A percentile compares a stretch with the other conserved stretches of the same genome.
Conservation (phyloP, 2,329 filamentous ascomycete genomes). For the Ambrosiella xylebori region DNA sequence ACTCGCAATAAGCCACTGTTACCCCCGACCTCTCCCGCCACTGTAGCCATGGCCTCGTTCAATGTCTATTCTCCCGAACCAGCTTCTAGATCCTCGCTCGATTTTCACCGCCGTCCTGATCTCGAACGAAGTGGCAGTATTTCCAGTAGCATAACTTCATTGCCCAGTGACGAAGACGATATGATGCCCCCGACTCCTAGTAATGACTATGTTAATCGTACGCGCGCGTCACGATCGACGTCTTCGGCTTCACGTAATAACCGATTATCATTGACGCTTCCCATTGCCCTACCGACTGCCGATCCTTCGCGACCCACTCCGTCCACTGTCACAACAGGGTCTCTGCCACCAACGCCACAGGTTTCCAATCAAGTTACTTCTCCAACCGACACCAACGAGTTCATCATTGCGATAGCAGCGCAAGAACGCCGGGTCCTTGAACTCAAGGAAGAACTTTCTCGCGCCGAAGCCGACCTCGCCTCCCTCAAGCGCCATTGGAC, state of each 20-base stretch:
- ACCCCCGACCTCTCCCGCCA: slow-evolving; percentile 6
- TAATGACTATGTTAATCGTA: slow-evolving; percentile 22
- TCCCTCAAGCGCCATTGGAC: slow-evolving; percentile 74
- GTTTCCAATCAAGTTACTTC: slow-evolving; percentile 23
- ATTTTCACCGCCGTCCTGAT: slow-evolving; percentile 8
- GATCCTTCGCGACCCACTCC: slow-evolving; percentile 35
- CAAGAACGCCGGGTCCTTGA: slow-evolving; percentile 86
- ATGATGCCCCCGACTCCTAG: slow-evolving; percentile 23
- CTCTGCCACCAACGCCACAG: slow-evolving; percentile 25
- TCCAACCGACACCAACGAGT: slow-evolving; percentile 40
- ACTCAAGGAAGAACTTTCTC: slow-evolving; percentile 71
- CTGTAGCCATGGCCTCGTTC: slow-evolving; percentile 12
- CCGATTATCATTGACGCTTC: slow-evolving; percentile 42
- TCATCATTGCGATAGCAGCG: slow-evolving; percentile 78
- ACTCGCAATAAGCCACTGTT: slow-evolving; percentile 3
- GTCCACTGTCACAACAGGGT: not conserved
- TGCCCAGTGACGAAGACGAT: slow-evolving; percentile 16
- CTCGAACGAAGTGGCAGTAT: slow-evolving; percentile 11
- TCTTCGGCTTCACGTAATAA: slow-evolving; percentile 39
- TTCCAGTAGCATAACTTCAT: slow-evolving; percentile 11
- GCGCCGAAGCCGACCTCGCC: slow-evolving; percentile 61
- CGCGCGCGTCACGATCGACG: slow-evolving; percentile 33
- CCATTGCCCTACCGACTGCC: slow-evolving; percentile 38
- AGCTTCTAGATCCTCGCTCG: slow-evolving; percentile 4
- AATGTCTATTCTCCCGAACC: slow-evolving; percentile 10